These are phyloP conservation scores for Botrytis porri DNA, from an alignment of 2,329 filamentous ascomycete genomes.

Conservation along the genomic window DNA sequence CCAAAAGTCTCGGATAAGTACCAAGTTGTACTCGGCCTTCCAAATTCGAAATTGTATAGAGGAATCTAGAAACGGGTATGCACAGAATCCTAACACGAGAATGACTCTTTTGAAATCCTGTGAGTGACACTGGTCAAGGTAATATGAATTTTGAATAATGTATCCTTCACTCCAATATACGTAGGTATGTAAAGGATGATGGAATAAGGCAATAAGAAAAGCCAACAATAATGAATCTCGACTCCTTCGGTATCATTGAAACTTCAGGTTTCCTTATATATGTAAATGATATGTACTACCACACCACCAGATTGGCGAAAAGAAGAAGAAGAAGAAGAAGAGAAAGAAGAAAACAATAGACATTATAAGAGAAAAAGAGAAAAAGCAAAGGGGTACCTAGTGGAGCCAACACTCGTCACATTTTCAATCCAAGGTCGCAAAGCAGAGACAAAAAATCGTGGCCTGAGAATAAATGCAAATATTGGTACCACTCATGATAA, in stretches of 20 bases:
- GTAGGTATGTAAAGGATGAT: neutral
- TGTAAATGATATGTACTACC: neutral
- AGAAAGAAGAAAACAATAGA: neutral
- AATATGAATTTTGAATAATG: neutral
- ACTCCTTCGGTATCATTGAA: neutral
- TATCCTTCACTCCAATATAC: neutral
- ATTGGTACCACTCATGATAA: constrained; percentile 3
- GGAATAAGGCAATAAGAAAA: neutral
- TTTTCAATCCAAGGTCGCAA: neutral
- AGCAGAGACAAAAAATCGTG: neutral
- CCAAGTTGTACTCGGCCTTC: constrained; percentile 16
- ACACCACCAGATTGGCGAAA: neutral
- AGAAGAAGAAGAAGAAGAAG: neutral
- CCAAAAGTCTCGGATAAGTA: constrained; percentile 18
- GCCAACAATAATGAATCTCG: neutral
- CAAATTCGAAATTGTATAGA: neutral
- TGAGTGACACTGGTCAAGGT: constrained; percentile 12
- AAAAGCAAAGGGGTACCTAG: constrained; percentile 1
- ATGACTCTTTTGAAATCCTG: neutral
- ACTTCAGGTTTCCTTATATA: neutral
- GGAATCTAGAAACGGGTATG: constrained; percentile 15
- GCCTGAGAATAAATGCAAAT: neutral
- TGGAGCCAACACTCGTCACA: constrained; percentile 10
- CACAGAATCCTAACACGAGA: constrained; percentile 2
- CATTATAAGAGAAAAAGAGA: neutral